Evolutionary conservation across 192 early-diverging fungal genomes (phyloP).

Genomic region (Mortierella alpina): DNA sequence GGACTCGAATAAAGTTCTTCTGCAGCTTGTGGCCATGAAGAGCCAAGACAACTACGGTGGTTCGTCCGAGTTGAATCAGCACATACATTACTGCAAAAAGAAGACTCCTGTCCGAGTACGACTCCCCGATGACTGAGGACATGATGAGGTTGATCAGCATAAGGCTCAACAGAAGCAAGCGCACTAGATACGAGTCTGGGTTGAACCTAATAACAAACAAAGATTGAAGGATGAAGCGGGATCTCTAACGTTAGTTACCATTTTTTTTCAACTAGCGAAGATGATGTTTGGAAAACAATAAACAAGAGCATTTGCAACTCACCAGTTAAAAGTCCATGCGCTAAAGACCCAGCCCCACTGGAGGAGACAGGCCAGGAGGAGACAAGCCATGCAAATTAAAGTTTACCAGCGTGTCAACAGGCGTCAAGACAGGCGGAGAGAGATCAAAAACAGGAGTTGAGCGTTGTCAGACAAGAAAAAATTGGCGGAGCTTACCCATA

Average conservation of each 20-base stretch:
- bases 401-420: not conserved
- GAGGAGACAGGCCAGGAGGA: not conserved
- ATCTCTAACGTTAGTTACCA: not conserved
- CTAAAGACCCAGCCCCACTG: slow-evolving; percentile 41
- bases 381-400: not conserved
- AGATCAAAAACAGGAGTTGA: slow-evolving; percentile 3
- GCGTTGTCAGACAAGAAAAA: not conserved
- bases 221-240: not conserved
- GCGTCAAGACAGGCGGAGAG: not conserved
- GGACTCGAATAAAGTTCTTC: slow-evolving; percentile 22
- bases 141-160: slow-evolving; percentile 39
- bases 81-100: slow-evolving; percentile 35
- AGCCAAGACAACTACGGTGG: slow-evolving; percentile 6
- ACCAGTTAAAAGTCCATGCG: slow-evolving; percentile 37
- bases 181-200: slow-evolving; percentile 48
- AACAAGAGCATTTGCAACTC: not conserved
- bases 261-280: not conserved
- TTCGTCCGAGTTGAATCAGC: slow-evolving; percentile 29
- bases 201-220: slow-evolving; percentile 21
- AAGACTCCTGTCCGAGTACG: slow-evolving; percentile 13
- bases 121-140: slow-evolving; percentile 22
- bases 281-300: not conserved
- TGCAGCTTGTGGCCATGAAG: slow-evolving; percentile 36
- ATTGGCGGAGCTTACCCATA: slow-evolving; percentile 22
- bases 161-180: slow-evolving; percentile 13